Base-by-base conservation (phyloP, 805 yeast genomes). In the Myxozyma kluyveri region DNA sequence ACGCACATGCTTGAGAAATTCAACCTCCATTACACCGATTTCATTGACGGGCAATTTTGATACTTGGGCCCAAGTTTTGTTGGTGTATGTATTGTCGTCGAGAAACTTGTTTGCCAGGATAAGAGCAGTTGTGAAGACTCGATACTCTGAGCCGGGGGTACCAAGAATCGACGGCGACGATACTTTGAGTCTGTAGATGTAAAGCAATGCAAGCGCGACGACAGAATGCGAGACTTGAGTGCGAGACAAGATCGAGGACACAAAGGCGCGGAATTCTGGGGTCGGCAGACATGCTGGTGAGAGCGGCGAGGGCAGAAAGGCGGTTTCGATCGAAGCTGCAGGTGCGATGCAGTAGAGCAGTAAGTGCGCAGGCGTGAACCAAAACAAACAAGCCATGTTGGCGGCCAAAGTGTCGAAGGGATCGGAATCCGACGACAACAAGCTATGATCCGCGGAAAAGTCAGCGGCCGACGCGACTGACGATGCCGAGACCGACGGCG, bases 41-140 rank as follows among this genome's bases (percentile, higher is more conserved):
- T 76, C 69, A 2, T 65, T 64, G 41, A 87, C 74, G 4, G 80
- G 69, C 58, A 91, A 76, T 21, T 95, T 93, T 3, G 96, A 87
- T n/a, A 97, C 98, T 56, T 88, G 88, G 41, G 89, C 80, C 99
- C 99, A 91, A 5, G 96, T 88, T 63, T 82, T 82, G 72, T 91
- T 91, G 54, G 96, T 88, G 68, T 91, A 91, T 24, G 97, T 91
- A 71, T 91, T 89, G 73, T 91, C 99, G 72, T 91, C 98, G 66
- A 89, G 88, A 68, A 88, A 88, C 72, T 91, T 91, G 74, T 93
- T 91, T 41, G 96, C 95, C 55, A 91, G 74, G 39, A 91, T 80
- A 43, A 91, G 75, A 2, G 93, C 78, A 21, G 84, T 74, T 37
- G 84, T 82, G 41, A 88, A 45, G 31, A 54, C 54, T 10, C 71